Percentiles rank a stretch among this genome's conserved stretches.
Evolutionary conservation across 805 yeast genomes (phyloP).

Genomic region (Teunomyces gatunensis): DNA sequence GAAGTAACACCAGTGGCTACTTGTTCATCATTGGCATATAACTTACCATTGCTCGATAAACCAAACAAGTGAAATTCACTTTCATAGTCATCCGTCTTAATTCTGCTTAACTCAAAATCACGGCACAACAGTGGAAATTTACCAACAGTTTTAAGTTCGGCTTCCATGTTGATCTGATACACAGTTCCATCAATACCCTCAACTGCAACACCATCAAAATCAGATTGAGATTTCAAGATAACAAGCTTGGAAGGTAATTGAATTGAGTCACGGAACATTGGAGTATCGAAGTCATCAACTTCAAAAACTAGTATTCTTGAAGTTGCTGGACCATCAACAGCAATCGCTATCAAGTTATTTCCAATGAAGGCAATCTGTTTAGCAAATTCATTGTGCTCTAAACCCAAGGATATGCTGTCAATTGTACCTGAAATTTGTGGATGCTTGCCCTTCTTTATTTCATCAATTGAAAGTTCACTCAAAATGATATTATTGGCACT

Average conservation of each 20-base stretch:
- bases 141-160: conserved; percentile 34
- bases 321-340: conserved; percentile 50
- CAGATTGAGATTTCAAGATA: conserved; percentile 52
- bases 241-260: conserved; percentile 53
- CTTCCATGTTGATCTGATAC: conserved; percentile 32
- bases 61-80: conserved; percentile 56
- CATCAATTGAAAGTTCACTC: conserved; percentile 47
- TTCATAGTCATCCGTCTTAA: conserved; percentile 16
- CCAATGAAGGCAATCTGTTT: conserved; percentile 64
- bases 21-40: conserved; percentile 60
- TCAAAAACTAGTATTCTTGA: conserved; percentile 55
- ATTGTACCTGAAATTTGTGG: conserved; percentile 42
- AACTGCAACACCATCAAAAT: conserved; percentile 50
- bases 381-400: conserved; percentile 39
- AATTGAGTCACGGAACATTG: conserved; percentile 38
- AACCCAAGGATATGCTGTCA: conserved; percentile 32
- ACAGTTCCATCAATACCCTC: conserved; percentile 67
- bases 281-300: conserved; percentile 40
- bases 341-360: conserved; percentile 53
- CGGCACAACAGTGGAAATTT: conserved; percentile 71
- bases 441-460: conserved; percentile 46
- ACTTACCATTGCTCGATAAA: conserved; percentile 68
- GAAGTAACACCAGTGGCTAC: conserved; percentile 81
- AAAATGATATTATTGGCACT: conserved; percentile 32
- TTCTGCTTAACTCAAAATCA: conserved; percentile 43